These are phyloP conservation scores for Vigna radiata DNA, from an alignment of 306 rosid species.

Conservation along the genomic window DNA sequence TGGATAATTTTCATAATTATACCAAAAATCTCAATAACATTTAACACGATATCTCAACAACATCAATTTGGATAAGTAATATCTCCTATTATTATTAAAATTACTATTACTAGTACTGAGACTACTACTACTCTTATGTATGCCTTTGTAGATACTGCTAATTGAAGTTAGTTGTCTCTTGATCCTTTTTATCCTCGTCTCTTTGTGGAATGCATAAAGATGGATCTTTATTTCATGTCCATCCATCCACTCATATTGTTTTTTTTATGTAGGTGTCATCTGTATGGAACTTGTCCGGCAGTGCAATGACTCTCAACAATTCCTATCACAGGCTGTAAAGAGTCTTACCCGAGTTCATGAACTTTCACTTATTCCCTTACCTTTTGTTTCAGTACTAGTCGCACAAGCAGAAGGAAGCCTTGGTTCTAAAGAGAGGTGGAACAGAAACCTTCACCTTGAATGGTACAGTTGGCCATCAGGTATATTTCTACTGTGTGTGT, in stretches of 20 bases:
- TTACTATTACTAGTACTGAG: too few relatives aligned
- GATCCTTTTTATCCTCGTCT: conserved; percentile 7
- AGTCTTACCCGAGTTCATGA: conserved; percentile 71
- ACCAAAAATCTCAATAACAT: neutral
- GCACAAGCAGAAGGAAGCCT: conserved; percentile 96
- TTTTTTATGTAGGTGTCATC: conserved; percentile 61
- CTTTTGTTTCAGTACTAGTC: conserved; percentile 66
- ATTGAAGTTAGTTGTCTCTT: neutral
- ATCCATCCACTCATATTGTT: conserved; percentile 33
- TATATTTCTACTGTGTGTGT: conserved; percentile 44
- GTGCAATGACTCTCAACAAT: conserved; percentile 46
- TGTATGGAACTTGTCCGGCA: conserved; percentile 83
- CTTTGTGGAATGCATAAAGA: neutral
- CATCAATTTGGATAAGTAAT: neutral
- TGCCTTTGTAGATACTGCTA: neutral
- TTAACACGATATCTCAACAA: neutral
- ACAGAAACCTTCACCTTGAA: conserved; percentile 68
- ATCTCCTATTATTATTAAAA: neutral
- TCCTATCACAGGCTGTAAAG: conserved; percentile 60
- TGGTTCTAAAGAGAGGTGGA: conserved; percentile 85
- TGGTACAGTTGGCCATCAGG: conserved; percentile 96
- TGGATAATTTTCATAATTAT: neutral
- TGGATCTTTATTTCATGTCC: conserved; percentile 8
- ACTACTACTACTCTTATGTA: neutral
- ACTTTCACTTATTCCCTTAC: conserved; percentile 62